phyloP scores from a whole-genome alignment of 495 filamentous ascomycete genomes.

The Aspergillus baeticus region DNA sequence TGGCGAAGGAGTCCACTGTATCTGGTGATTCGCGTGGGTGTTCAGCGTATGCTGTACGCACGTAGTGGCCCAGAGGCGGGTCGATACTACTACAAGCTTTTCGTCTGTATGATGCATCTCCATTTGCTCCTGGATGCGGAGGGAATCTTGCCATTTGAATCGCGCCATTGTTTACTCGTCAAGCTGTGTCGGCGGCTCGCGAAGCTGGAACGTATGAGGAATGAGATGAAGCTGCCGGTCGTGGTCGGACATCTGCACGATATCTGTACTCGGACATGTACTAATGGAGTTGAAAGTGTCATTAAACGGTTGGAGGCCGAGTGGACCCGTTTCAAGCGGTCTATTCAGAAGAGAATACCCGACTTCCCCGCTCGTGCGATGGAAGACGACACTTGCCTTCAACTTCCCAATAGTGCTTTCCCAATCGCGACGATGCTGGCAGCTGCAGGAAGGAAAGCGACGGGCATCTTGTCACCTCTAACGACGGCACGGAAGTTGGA shows the following conservation, averaged over 20 bases:
- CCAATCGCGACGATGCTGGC: no score
- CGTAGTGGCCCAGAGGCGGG: conserved; percentile 45
- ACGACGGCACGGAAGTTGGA: no score
- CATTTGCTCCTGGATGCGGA: conserved; percentile 44
- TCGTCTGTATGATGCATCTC: no score
- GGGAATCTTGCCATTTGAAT: conserved; percentile 27
- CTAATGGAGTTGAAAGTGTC: conserved; percentile 26
- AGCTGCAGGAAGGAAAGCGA: no score
- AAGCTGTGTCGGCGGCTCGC: conserved; percentile 62
- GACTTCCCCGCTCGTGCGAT: conserved; percentile 37
- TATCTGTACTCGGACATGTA: no score
- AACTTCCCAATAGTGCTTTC: conserved; percentile 51
- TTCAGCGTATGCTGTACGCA: conserved; percentile 47
- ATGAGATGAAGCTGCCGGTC: neutral
- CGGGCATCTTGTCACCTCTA: no score
- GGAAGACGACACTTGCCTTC: conserved; percentile 27
- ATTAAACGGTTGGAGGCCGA: conserved; percentile 4
- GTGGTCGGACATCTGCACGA: conserved; percentile 20
- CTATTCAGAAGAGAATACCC: conserved; percentile 28
- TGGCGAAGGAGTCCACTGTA: conserved; percentile 59
- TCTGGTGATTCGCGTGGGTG: conserved; percentile 57
- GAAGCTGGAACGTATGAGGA: conserved; percentile 55
- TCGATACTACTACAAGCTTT: conserved; percentile 56
- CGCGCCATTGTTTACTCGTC: conserved; percentile 35
- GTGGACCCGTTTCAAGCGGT: conserved; percentile 34